Evolutionary conservation across 2,329 filamentous ascomycete species (phyloP).

Genomic region (Calonectria pauciramosa): DNA sequence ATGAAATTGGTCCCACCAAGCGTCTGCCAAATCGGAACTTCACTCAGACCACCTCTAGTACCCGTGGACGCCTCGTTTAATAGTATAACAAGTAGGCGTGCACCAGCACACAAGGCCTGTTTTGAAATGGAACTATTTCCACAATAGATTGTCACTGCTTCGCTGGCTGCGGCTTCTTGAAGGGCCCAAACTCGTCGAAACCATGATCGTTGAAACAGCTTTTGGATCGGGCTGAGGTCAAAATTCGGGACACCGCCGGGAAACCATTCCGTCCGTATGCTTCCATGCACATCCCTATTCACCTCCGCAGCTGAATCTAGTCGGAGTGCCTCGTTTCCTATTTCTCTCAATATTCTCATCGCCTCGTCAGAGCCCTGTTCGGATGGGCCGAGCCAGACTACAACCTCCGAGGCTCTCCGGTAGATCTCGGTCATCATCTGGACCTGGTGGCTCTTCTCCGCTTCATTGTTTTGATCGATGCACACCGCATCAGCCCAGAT

Average conservation of each 20-base stretch:
- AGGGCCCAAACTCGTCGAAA: background rate
- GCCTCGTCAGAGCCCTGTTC: background rate
- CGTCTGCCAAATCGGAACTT: background rate
- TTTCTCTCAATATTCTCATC: background rate
- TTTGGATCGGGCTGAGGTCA: background rate
- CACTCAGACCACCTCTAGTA: background rate
- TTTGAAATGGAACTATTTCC: background rate
- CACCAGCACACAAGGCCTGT: background rate
- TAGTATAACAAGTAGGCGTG: background rate
- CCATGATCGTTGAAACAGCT: background rate
- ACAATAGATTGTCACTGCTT: background rate
- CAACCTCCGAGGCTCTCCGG: background rate
- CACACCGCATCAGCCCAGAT: background rate
- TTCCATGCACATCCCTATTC: background rate
- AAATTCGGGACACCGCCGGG: background rate
- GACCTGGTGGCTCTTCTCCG: background rate
- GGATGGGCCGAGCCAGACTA: background rate
- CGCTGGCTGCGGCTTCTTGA: background rate
- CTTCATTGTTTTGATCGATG: background rate
- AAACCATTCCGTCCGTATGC: background rate
- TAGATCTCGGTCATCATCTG: background rate
- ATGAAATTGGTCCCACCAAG: background rate
- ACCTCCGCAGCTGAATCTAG: background rate
- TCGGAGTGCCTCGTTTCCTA: background rate
- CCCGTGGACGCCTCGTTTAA: background rate